phyloP scores from a whole-genome alignment of 2,329 filamentous ascomycete species.

The Claviceps pusilla region DNA sequence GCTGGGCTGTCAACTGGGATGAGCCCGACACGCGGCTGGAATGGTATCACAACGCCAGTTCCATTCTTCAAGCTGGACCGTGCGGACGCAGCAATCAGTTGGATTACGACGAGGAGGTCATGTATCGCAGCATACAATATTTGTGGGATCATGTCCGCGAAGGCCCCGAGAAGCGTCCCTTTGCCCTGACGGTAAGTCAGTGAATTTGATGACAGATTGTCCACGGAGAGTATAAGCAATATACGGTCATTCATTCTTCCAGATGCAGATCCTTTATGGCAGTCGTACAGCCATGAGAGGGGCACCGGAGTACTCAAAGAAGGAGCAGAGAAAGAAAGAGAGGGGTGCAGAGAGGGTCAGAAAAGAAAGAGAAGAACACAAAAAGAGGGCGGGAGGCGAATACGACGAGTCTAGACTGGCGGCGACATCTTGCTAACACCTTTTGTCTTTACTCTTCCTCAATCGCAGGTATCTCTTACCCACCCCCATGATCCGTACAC shows the following conservation, averaged over 20 bases:
- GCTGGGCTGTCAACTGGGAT: conserved; percentile 94
- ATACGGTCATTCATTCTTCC: neutral
- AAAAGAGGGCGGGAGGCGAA: neutral
- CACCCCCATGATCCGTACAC: conserved; percentile 93
- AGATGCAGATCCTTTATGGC: neutral
- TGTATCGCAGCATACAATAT: conserved; percentile 81
- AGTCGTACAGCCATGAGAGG: neutral
- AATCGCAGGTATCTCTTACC: conserved; percentile 60
- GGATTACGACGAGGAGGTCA: conserved; percentile 91
- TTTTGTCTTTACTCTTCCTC: neutral
- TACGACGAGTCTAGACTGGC: neutral
- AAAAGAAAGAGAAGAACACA: neutral
- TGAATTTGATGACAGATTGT: neutral
- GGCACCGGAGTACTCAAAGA: neutral
- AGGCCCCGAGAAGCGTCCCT: conserved; percentile 57
- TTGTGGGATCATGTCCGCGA: conserved; percentile 82
- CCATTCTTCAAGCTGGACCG: conserved; percentile 75
- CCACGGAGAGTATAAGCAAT: neutral
- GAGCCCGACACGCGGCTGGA: conserved; percentile 72
- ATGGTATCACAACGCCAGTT: conserved; percentile 95
- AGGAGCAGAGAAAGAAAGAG: neutral
- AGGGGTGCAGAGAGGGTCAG: neutral
- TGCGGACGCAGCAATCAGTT: conserved; percentile 89
- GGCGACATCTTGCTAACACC: neutral
- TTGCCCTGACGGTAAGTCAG: conserved; percentile 54